Conservation (phyloP, 129 eudicot species). For the Flaveria trinervia region DNA sequence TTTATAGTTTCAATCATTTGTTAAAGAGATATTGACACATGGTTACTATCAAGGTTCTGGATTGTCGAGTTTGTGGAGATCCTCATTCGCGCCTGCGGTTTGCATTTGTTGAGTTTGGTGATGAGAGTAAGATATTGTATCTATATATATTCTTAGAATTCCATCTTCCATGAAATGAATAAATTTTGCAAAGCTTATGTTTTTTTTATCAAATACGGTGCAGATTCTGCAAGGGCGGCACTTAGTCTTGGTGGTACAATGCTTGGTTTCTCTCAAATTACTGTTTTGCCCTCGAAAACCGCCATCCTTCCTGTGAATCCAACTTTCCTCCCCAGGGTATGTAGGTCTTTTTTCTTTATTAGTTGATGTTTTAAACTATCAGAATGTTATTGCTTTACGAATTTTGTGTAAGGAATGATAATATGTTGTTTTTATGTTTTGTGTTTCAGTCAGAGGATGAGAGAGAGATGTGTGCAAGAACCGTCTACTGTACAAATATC, state of each 20-base stretch:
- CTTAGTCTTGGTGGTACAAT: conserved; percentile 78
- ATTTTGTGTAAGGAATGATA: not conserved
- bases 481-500: conserved; percentile 97
- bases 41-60: conserved; percentile 70
- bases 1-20: not conserved
- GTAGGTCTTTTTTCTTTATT: not conserved
- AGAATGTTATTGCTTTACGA: not conserved
- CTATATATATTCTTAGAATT: not conserved
- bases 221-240: conserved; percentile 87
- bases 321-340: conserved; percentile 97
- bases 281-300: conserved; percentile 95
- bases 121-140: conserved; percentile 65
- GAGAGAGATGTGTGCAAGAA: conserved; percentile 97
- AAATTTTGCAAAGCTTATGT: conserved; percentile 4
- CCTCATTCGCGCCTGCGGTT: conserved; percentile 99
- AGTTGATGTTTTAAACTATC: not conserved
- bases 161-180: not conserved
- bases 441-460: conserved; percentile 91
- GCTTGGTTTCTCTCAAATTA: conserved; percentile 80
- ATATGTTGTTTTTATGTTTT: not conserved
- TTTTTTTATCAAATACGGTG: conserved; percentile 6
- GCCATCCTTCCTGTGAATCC: conserved; percentile 99
- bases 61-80: conserved; percentile 97
- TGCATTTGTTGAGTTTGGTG: conserved; percentile 95
- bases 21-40: not conserved